These are phyloP conservation scores for Mycena filopes DNA, from an alignment of 768 basidiomycete genomes.

Conservation along the genomic window DNA sequence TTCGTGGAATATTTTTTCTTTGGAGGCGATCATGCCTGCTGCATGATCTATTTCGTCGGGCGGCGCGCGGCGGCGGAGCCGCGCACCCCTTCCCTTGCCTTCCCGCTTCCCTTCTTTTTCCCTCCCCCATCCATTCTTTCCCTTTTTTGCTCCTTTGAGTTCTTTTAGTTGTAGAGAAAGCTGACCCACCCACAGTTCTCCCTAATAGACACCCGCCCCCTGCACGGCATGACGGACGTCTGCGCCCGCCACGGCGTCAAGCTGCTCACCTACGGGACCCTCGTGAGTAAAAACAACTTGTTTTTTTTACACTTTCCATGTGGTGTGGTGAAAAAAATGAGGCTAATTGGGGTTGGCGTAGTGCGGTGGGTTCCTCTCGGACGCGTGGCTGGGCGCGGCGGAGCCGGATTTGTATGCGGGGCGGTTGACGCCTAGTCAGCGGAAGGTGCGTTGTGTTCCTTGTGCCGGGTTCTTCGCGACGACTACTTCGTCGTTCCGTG, in stretches of 20 bases:
- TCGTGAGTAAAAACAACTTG: slow-evolving; percentile 56
- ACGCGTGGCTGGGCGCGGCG: slow-evolving; percentile 73
- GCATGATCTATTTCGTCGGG: no score
- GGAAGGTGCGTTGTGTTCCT: slow-evolving; percentile 66
- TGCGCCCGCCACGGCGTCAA: slow-evolving; percentile 79
- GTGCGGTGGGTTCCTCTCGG: slow-evolving; percentile 87
- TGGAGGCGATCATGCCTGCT: no score
- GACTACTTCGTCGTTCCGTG: no score
- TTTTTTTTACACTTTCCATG: neutral
- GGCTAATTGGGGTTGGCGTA: slow-evolving; percentile 39
- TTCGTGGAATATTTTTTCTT: neutral
- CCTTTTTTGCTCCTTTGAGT: no score
- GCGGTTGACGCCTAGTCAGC: slow-evolving; percentile 79
- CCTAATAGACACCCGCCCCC: slow-evolving; percentile 80
- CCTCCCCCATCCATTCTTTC: no score
- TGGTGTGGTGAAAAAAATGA: no score
- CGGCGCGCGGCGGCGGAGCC: no score
- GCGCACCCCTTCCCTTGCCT: no score
- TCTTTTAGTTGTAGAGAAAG: no score
- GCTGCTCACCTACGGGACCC: slow-evolving; percentile 78
- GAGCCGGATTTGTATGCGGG: slow-evolving; percentile 79
- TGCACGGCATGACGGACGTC: slow-evolving; percentile 82
- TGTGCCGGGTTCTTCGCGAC: slow-evolving; percentile 32
- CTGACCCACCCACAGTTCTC: slow-evolving; percentile 72
- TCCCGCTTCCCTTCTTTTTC: no score